These are phyloP conservation scores for Iris pallida DNA, from an alignment of 116 monocot species.

Conservation along the genomic window DNA sequence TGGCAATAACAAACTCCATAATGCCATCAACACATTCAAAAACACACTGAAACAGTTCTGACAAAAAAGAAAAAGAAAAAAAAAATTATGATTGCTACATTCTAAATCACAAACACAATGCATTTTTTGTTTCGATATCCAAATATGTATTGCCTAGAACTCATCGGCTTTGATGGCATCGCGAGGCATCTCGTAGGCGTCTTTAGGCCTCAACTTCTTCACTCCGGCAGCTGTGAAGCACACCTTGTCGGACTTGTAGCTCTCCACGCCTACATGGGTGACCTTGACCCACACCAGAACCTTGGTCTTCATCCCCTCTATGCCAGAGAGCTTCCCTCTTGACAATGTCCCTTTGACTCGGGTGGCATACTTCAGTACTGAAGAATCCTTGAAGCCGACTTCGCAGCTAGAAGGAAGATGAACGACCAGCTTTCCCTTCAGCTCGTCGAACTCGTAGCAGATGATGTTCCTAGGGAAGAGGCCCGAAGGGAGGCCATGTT, in stretches of 20 bases:
- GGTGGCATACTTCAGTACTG: slow-evolving; percentile 52
- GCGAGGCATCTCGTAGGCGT: slow-evolving; percentile 77
- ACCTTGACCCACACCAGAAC: slow-evolving; percentile 90
- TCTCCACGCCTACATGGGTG: slow-evolving; percentile 61
- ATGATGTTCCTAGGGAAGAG: slow-evolving; percentile 83
- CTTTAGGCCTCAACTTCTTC: slow-evolving; percentile 77
- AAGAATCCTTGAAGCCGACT: slow-evolving; percentile 86
- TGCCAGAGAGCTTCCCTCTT: slow-evolving; percentile 71
- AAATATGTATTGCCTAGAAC: slow-evolving; percentile 26
- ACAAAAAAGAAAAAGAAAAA: too few relatives aligned
- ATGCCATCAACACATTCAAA: too few relatives aligned
- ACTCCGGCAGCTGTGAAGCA: slow-evolving; percentile 78
- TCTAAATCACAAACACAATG: too few relatives aligned
- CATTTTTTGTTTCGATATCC: too few relatives aligned
- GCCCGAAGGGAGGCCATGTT: slow-evolving; percentile 73
- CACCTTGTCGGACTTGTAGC: slow-evolving; percentile 79
- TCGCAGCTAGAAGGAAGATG: slow-evolving; percentile 71
- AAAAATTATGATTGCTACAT: too few relatives aligned
- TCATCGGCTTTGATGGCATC: slow-evolving; percentile 68
- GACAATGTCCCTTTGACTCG: slow-evolving; percentile 77
- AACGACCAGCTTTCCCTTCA: slow-evolving; percentile 63
- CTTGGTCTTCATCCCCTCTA: slow-evolving; percentile 98
- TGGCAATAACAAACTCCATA: too few relatives aligned
- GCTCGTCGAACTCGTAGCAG: slow-evolving; percentile 79
- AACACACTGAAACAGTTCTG: too few relatives aligned